A percentile compares a stretch with the other conserved stretches of the same genome.
These are phyloP conservation scores for Candida vartiovaarae DNA, from an alignment of 805 yeast species.

Conservation along the genomic window DNA sequence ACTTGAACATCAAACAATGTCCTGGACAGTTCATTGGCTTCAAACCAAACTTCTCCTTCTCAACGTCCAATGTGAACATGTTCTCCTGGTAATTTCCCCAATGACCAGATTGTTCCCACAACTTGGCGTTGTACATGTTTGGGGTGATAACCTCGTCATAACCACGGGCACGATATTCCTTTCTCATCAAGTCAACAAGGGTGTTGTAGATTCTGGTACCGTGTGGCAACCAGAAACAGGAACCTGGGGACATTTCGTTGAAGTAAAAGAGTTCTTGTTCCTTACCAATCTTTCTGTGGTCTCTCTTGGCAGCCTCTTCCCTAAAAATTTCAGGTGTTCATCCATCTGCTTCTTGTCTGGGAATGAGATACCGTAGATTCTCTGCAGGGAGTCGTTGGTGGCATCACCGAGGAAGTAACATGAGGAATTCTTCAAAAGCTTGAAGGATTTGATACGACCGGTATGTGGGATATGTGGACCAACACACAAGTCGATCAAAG, in stretches of 20 bases:
- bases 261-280: slow-evolving; percentile 95
- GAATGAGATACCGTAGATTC: slow-evolving; percentile 96
- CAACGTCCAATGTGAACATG: slow-evolving; percentile 95
- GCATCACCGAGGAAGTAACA: slow-evolving; percentile 95
- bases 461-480: slow-evolving; percentile 99
- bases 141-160: slow-evolving; percentile 99
- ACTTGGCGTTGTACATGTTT: slow-evolving; percentile 93
- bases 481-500: slow-evolving; percentile 90
- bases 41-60: slow-evolving; percentile 89
- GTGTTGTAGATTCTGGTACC: slow-evolving; percentile 96
- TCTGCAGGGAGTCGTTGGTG: slow-evolving; percentile 88
- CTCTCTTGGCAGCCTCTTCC: slow-evolving; percentile 94
- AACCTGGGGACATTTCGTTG: slow-evolving; percentile 96
- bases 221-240: slow-evolving; percentile 98
- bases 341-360: slow-evolving; percentile 96
- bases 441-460: slow-evolving; percentile 91
- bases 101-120: slow-evolving; percentile 99
- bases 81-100: slow-evolving; percentile 97
- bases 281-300: slow-evolving; percentile 92
- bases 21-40: slow-evolving; percentile 94
- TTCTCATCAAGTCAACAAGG: slow-evolving; percentile 69
- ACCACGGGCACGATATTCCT: slow-evolving; percentile 87
- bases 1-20: slow-evolving; percentile 87
- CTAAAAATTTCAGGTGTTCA: slow-evolving; percentile 88
- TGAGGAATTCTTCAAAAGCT: slow-evolving; percentile 90